A percentile compares a stretch with the other conserved stretches of the same genome.
Evolutionary conservation across 495 filamentous ascomycete species (phyloP).

Genomic region (Melanomma pulvis-pyrius): DNA sequence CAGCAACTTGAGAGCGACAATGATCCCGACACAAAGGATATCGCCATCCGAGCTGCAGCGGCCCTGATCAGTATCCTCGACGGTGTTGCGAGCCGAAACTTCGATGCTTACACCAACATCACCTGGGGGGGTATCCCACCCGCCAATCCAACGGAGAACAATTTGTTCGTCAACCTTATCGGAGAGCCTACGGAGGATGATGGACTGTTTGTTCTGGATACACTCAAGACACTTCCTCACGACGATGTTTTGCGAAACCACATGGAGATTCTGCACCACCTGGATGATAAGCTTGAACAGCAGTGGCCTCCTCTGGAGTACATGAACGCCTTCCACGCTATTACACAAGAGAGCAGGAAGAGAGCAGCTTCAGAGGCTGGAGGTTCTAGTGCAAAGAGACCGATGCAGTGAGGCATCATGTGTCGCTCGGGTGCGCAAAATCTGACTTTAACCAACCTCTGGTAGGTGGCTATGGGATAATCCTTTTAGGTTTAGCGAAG

Average conservation of each 20-base stretch:
- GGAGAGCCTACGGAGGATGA: slow-evolving; percentile 2
- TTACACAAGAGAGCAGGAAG: slow-evolving; percentile 33
- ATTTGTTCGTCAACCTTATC: slow-evolving; percentile 33
- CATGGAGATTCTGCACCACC: slow-evolving; percentile 15
- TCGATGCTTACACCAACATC: slow-evolving; percentile 30
- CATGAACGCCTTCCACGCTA: slow-evolving; percentile 14
- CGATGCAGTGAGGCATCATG: slow-evolving; percentile 17
- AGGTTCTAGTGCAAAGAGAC: slow-evolving; percentile 29
- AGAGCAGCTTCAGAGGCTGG: slow-evolving; percentile 15
- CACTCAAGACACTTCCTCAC: slow-evolving; percentile 25
- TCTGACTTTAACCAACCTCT: neutral
- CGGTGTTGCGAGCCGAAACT: slow-evolving; percentile 26
- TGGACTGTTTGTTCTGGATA: slow-evolving; percentile 26
- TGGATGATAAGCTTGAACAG: slow-evolving; percentile 7
- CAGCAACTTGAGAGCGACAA: slow-evolving; percentile 11
- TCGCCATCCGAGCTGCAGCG: slow-evolving; percentile 24
- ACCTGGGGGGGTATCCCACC: slow-evolving; percentile 18
- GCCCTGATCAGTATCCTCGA: slow-evolving; percentile 34
- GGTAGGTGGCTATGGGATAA: neutral
- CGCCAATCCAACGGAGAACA: slow-evolving; percentile 20
- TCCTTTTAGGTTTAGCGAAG: neutral
- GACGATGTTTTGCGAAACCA: slow-evolving; percentile 33
- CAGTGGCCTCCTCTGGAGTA: slow-evolving; percentile 19
- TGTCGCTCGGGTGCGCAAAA: neutral
- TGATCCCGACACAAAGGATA: slow-evolving; percentile 5